phyloP scores from a whole-genome alignment of 23 red algal species.

The Gracilaria gracilis region DNA sequence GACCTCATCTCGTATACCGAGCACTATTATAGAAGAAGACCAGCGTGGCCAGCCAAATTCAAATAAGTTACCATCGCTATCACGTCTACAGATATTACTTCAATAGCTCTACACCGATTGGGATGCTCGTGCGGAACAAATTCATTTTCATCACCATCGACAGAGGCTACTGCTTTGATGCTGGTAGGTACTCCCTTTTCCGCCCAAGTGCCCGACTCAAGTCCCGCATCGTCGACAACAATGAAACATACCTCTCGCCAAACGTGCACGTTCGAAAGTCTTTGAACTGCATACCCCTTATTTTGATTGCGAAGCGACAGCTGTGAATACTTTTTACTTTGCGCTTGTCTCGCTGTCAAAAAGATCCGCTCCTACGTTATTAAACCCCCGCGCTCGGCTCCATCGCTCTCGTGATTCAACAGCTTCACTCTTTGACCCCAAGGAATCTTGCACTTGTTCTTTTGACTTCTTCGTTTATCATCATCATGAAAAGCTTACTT shows the following conservation, averaged over 20 bases:
- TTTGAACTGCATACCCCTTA: neutral
- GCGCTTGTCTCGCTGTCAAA: neutral
- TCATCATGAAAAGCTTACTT: slow-evolving; percentile 11
- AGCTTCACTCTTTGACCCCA: neutral
- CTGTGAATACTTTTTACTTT: neutral
- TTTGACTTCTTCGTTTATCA: neutral
- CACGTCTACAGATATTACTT: neutral
- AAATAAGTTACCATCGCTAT: neutral
- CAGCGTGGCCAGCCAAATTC: neutral
- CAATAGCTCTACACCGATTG: neutral
- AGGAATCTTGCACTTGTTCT: neutral
- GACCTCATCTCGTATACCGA: neutral
- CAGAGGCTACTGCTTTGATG: neutral
- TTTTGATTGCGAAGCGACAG: slow-evolving; percentile 8
- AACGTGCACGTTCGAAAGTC: neutral
- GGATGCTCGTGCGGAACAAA: neutral
- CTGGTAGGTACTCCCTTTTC: neutral
- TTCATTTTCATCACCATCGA: neutral
- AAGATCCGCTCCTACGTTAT: neutral
- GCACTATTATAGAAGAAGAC: neutral
- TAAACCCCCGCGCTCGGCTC: neutral
- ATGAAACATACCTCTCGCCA: neutral
- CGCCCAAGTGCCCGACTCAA: neutral
- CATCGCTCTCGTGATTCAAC: slow-evolving; percentile 1
- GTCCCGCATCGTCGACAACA: neutral